Percentiles rank a stretch among this genome's conserved stretches.
Evolutionary conservation across 495 filamentous ascomycete species (phyloP).

Genomic region (Aspergillus nidulans): DNA sequence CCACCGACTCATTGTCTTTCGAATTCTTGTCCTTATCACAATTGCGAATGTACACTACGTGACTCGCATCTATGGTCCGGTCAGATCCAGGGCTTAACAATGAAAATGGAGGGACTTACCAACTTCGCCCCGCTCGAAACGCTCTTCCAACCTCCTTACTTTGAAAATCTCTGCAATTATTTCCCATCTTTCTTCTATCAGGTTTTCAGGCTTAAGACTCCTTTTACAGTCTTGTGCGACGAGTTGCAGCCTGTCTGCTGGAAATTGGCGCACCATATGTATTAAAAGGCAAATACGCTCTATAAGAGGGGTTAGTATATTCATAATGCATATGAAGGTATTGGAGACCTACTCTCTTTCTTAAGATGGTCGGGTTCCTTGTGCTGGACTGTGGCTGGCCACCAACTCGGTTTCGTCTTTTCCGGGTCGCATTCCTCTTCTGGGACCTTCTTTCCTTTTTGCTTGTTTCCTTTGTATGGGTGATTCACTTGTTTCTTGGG

Average conservation of each 20-base stretch:
- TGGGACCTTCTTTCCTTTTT: slow-evolving; percentile 30
- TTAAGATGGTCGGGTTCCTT: slow-evolving; percentile 82
- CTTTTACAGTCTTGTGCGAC: slow-evolving; percentile 40
- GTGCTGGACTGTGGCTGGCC: slow-evolving; percentile 64
- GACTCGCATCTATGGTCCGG: slow-evolving; percentile 28
- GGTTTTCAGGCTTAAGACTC: slow-evolving; percentile 31
- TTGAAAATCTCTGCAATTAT: slow-evolving; percentile 51
- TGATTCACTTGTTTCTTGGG: slow-evolving; percentile 81
- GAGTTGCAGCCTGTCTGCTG: slow-evolving; percentile 38
- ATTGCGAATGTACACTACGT: slow-evolving; percentile 37
- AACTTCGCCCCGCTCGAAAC: slow-evolving; percentile 48
- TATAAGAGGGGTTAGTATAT: slow-evolving; percentile 11
- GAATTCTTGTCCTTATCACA: slow-evolving; percentile 36
- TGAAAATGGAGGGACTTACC: slow-evolving; percentile 28
- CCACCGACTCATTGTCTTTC: slow-evolving; percentile 30
- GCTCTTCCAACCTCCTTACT: slow-evolving; percentile 51
- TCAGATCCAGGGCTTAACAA: background rate
- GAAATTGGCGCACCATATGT: slow-evolving; percentile 44
- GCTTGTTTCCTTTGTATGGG: slow-evolving; percentile 67
- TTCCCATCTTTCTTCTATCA: slow-evolving; percentile 32
- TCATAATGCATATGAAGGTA: too few relatives aligned
- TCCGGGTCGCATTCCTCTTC: slow-evolving; percentile 46
- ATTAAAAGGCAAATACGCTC: slow-evolving; percentile 40
- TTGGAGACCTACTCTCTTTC: slow-evolving; percentile 61
- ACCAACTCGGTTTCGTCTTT: slow-evolving; percentile 70